Percentiles rank a stretch among this genome's conserved stretches.
phyloP scores from a whole-genome alignment of 2,329 filamentous ascomycete species.

The Leptographium lundbergii region DNA sequence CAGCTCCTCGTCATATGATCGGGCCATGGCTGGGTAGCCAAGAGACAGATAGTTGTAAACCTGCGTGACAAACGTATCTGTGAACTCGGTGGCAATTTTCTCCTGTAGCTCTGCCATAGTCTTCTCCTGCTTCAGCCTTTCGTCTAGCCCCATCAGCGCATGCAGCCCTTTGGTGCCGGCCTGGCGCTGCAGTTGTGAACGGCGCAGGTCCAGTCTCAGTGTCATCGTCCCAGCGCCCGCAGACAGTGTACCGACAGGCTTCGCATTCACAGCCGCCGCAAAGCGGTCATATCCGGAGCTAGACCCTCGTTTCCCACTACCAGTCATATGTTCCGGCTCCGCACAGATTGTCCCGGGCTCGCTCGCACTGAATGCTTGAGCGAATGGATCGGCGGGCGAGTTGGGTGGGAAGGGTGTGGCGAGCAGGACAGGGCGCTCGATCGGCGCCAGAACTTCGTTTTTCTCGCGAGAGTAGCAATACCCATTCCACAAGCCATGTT shows the following conservation, averaged over 20 bases:
- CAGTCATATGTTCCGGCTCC: slow-evolving; percentile 19
- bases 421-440: slow-evolving; percentile 36
- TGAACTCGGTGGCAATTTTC: slow-evolving; percentile 54
- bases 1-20: slow-evolving; percentile 73
- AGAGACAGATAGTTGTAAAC: slow-evolving; percentile 95
- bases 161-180: slow-evolving; percentile 24
- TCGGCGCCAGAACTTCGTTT: slow-evolving; percentile 25
- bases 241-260: slow-evolving; percentile 11
- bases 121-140: slow-evolving; percentile 37
- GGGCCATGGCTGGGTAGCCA: slow-evolving; percentile 77
- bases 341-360: slow-evolving; percentile 23
- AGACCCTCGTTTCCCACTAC: not conserved
- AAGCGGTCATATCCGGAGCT: not conserved
- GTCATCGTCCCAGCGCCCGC: slow-evolving; percentile 1
- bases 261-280: not conserved
- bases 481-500: slow-evolving; percentile 63
- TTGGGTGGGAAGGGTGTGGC: slow-evolving; percentile 32
- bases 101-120: slow-evolving; percentile 36
- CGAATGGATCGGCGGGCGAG: slow-evolving; percentile 30
- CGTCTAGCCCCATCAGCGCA: slow-evolving; percentile 38
- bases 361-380: slow-evolving; percentile 22
- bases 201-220: slow-evolving; percentile 4
- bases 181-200: slow-evolving; percentile 12
- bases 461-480: slow-evolving; percentile 41
- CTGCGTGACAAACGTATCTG: slow-evolving; percentile 79